A percentile compares a stretch with the other conserved stretches of the same genome.
Conservation (phyloP, 495 filamentous ascomycete genomes). For the Friedmanniomyces simplex region DNA sequence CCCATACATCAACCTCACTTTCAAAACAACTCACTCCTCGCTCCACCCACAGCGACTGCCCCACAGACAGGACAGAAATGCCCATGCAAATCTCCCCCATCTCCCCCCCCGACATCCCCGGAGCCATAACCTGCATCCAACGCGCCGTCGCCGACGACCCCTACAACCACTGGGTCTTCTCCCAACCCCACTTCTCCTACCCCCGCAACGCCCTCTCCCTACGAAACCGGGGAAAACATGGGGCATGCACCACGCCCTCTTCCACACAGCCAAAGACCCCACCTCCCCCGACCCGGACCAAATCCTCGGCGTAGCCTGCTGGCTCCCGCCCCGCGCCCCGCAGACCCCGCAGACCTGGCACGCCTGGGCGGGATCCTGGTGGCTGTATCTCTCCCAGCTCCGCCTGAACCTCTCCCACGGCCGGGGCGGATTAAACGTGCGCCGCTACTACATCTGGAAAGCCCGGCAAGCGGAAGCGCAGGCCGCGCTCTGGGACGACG, state of each 20-base stretch:
- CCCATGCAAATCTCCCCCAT: constrained; percentile 46
- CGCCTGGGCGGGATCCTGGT: constrained; percentile 47
- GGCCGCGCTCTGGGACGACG: constrained; percentile 46
- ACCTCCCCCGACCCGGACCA: constrained; percentile 20
- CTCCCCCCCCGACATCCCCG: constrained; percentile 48
- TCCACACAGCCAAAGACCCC: constrained; percentile 51
- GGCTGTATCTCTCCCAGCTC: constrained; percentile 49
- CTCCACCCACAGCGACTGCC: too few species aligned
- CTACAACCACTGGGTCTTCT: constrained; percentile 47
- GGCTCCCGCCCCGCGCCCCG: constrained; percentile 43
- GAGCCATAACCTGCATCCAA: constrained; percentile 47
- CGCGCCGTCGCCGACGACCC: constrained; percentile 56
- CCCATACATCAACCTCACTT: too few species aligned
- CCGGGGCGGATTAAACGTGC: constrained; percentile 51
- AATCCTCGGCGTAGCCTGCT: constrained; percentile 54
- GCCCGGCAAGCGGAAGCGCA: constrained; percentile 47
- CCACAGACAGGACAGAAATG: constrained; percentile 31
- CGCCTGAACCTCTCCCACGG: constrained; percentile 53
- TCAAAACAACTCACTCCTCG: too few species aligned
- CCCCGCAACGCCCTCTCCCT: constrained; percentile 53
- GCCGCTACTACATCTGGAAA: constrained; percentile 59
- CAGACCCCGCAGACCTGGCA: constrained; percentile 40
- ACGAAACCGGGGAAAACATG: constrained; percentile 52
- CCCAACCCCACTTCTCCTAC: constrained; percentile 39
- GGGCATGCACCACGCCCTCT: constrained; percentile 52